Percentiles rank a stretch among this genome's conserved stretches.
Conservation (phyloP, 768 basidiomycete genomes). For the Boletellus sp. region DNA sequence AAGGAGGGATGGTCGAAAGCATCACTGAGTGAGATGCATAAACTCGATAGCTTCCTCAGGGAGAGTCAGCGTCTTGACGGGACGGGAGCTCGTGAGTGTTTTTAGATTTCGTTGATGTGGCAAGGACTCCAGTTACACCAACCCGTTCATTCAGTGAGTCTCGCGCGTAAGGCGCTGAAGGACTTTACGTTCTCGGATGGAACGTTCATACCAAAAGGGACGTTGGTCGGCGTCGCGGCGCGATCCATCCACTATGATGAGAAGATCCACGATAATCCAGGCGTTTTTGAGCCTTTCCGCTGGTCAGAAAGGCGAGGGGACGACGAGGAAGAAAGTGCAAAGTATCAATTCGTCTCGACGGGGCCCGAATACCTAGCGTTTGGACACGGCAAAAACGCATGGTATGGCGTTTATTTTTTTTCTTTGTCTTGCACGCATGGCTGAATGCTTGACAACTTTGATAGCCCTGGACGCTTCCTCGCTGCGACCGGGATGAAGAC, state of each 20-base stretch:
- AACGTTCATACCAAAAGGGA: slow-evolving; percentile 33
- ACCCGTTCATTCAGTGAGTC: slow-evolving; percentile 28
- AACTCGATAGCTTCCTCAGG: slow-evolving; percentile 38
- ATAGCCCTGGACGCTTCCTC: background rate
- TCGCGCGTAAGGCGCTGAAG: slow-evolving; percentile 29
- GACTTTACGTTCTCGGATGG: slow-evolving; percentile 36
- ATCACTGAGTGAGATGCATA: slow-evolving; percentile 25
- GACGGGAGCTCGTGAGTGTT: slow-evolving; percentile 15
- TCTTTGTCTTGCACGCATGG: background rate
- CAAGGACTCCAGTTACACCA: background rate
- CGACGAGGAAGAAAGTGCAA: background rate
- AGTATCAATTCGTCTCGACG: background rate
- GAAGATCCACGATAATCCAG: slow-evolving; percentile 30
- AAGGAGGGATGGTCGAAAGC: slow-evolving; percentile 26
- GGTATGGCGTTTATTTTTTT: background rate
- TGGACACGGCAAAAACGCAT: background rate
- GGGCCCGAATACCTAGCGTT: background rate
- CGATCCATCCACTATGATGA: slow-evolving; percentile 2
- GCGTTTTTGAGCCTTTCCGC: slow-evolving; percentile 27
- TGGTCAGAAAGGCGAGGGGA: slow-evolving; percentile 40
- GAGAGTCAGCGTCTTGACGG: slow-evolving; percentile 33
- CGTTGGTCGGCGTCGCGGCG: slow-evolving; percentile 11
- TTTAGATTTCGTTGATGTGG: background rate
- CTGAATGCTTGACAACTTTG: no score
- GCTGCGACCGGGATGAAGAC: background rate